Percentiles rank a stretch among this genome's conserved stretches.
Evolutionary conservation across 331 rosid genomes (phyloP).

Genomic region (Pyracantha coccinea): DNA sequence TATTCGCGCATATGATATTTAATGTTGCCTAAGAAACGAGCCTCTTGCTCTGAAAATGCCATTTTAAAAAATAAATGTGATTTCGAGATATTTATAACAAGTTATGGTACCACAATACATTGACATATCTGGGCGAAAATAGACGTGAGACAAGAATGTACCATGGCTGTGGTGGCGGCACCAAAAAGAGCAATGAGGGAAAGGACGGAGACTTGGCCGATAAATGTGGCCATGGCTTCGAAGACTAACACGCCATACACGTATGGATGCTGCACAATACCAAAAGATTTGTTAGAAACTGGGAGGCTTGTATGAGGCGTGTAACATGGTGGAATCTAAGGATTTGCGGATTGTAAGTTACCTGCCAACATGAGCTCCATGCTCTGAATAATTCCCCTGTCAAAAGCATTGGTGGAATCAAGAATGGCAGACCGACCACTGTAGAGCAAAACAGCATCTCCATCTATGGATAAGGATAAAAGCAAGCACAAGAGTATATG

Average conservation of each 20-base stretch:
- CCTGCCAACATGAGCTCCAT: slow-evolving; percentile 90
- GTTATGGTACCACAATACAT: slow-evolving; percentile 19
- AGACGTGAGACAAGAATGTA: slow-evolving; percentile 29
- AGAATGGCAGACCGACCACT: slow-evolving; percentile 83
- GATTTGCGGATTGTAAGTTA: slow-evolving; percentile 22
- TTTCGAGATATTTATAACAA: not conserved
- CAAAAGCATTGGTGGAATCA: slow-evolving; percentile 92
- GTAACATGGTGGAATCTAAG: not conserved
- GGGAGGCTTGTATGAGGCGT: slow-evolving; percentile 2
- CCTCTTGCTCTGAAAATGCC: not conserved
- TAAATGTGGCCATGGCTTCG: slow-evolving; percentile 95
- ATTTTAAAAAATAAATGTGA: not conserved
- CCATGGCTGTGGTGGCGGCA: slow-evolving; percentile 99
- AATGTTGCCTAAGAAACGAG: not conserved
- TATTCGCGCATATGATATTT: not conserved
- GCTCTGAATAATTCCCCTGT: slow-evolving; percentile 93
- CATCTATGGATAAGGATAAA: slow-evolving; percentile 41
- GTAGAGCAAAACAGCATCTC: slow-evolving; percentile 99
- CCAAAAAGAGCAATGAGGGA: slow-evolving; percentile 95
- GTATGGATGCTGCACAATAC: slow-evolving; percentile 73
- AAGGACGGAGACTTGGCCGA: slow-evolving; percentile 97
- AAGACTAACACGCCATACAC: slow-evolving; percentile 91
- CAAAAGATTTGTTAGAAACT: slow-evolving; percentile 7
- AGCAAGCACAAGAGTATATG: not conserved
- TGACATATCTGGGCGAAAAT: slow-evolving; percentile 13